These are phyloP conservation scores for Arabidopsis hybrid DNA, from an alignment of 441 rosid genomes.

Conservation along the genomic window DNA sequence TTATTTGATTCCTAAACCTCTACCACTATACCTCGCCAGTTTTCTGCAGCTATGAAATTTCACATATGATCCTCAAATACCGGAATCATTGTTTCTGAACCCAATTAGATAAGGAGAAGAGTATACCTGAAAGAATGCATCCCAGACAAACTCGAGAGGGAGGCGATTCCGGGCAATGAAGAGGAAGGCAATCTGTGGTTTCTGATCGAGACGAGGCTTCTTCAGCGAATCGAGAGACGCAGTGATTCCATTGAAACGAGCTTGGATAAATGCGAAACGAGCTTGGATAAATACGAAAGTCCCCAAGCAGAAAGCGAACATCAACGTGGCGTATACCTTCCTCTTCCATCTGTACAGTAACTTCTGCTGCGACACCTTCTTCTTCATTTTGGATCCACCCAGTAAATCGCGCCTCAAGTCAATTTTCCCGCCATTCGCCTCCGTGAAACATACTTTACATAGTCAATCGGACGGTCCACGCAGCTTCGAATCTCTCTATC, in stretches of 20 bases:
- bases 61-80: constrained; percentile 18
- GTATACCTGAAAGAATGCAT: constrained; percentile 73
- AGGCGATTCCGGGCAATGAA: constrained; percentile 88
- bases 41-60: neutral
- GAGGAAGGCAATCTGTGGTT: constrained; percentile 76
- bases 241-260: constrained; percentile 56
- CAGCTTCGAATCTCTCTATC: neutral
- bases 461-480: constrained; percentile 15
- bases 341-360: constrained; percentile 67
- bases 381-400: constrained; percentile 57
- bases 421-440: constrained; percentile 42
- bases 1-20: neutral
- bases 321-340: constrained; percentile 50
- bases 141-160: constrained; percentile 89
- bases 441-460: constrained; percentile 14
- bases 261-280: constrained; percentile 67
- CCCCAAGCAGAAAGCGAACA: constrained; percentile 62
- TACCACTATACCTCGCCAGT: neutral
- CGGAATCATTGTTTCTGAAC: neutral
- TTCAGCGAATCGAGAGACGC: constrained; percentile 52
- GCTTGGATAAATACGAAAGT: constrained; percentile 68
- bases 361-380: constrained; percentile 64
- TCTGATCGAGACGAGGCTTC: constrained; percentile 48
- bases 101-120: neutral
- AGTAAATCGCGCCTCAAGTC: constrained; percentile 21